phyloP scores from a whole-genome alignment of 2,329 filamentous ascomycete genomes.

The Coleophoma cylindrospora region DNA sequence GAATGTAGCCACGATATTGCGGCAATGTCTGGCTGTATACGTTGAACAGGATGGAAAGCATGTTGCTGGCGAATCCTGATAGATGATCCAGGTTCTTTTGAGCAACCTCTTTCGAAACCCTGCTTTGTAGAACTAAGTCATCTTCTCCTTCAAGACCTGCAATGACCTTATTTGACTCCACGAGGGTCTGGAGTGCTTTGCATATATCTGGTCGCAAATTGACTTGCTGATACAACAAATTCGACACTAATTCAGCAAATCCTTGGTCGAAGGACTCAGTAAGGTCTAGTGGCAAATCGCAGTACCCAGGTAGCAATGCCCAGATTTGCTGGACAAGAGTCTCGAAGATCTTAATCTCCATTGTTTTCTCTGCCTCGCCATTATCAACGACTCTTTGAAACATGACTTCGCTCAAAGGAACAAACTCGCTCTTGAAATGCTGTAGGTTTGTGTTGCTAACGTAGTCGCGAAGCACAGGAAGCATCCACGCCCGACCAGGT shows the following conservation, averaged over 20 bases:
- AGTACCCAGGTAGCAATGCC: conserved; percentile 91
- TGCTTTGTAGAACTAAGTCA: conserved; percentile 69
- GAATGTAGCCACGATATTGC: conserved; percentile 82
- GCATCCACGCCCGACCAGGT: conserved; percentile 86
- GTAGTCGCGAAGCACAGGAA: conserved; percentile 85
- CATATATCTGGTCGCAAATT: conserved; percentile 85
- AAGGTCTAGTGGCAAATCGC: conserved; percentile 82
- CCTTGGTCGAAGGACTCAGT: conserved; percentile 72
- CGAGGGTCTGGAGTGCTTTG: conserved; percentile 75
- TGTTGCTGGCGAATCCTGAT: conserved; percentile 73
- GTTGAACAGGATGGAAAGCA: conserved; percentile 97
- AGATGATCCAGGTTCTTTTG: conserved; percentile 79
- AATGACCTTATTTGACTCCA: conserved; percentile 88
- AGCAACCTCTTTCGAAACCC: conserved; percentile 71
- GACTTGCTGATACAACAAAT: conserved; percentile 87
- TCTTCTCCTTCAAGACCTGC: conserved; percentile 60
- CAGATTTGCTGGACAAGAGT: conserved; percentile 94
- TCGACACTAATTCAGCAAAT: conserved; percentile 88
- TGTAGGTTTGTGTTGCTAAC: conserved; percentile 82
- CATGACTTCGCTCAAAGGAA: conserved; percentile 84
- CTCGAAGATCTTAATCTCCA: conserved; percentile 97
- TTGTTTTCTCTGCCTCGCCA: conserved; percentile 77
- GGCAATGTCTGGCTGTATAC: conserved; percentile 96
- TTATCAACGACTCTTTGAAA: conserved; percentile 86
- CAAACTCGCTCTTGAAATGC: conserved; percentile 82